Percentiles rank a stretch among this genome's conserved stretches.
Conservation (phyloP, 208 protist genomes). For the Crithidia fasciculata region DNA sequence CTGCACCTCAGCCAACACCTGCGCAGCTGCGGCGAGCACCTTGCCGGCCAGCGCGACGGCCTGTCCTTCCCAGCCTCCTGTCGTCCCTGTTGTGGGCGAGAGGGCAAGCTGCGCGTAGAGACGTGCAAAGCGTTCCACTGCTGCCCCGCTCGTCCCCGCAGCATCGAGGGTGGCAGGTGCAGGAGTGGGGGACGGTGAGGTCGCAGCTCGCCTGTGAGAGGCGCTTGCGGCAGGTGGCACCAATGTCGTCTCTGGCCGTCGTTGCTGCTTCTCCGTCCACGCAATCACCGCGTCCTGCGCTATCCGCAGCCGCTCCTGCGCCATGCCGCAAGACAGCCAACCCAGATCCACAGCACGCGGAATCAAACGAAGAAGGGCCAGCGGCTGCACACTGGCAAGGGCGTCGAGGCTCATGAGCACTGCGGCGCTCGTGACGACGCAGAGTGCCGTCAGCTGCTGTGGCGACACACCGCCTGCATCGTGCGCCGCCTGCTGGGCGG, state of each 20-base stretch:
- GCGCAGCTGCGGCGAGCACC: conserved; percentile 24
- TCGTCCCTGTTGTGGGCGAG: background rate
- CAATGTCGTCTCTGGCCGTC: background rate
- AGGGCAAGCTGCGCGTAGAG: conserved; percentile 13
- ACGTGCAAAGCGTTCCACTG: background rate
- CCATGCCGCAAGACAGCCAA: conserved; percentile 30
- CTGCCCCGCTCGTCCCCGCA: conserved; percentile 8
- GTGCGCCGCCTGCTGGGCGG: background rate
- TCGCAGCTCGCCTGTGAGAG: background rate
- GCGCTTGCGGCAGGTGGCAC: background rate
- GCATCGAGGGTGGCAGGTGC: background rate
- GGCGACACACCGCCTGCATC: background rate
- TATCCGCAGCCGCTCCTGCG: conserved; percentile 8
- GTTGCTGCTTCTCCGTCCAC: conserved; percentile 13
- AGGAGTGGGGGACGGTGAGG: background rate
- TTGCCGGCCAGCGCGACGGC: background rate
- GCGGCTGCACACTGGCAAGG: conserved; percentile 25
- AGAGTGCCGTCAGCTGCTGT: conserved; percentile 23
- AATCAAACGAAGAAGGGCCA: conserved; percentile 23
- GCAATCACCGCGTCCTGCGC: conserved; percentile 24
- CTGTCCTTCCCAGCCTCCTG: background rate
- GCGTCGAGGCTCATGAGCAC: conserved; percentile 20
- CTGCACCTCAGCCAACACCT: conserved; percentile 32
- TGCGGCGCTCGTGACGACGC: conserved; percentile 16
- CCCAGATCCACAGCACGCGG: conserved; percentile 8